phyloP scores from a whole-genome alignment of 2,329 filamentous ascomycete species.

The Microascus cirrosus region DNA sequence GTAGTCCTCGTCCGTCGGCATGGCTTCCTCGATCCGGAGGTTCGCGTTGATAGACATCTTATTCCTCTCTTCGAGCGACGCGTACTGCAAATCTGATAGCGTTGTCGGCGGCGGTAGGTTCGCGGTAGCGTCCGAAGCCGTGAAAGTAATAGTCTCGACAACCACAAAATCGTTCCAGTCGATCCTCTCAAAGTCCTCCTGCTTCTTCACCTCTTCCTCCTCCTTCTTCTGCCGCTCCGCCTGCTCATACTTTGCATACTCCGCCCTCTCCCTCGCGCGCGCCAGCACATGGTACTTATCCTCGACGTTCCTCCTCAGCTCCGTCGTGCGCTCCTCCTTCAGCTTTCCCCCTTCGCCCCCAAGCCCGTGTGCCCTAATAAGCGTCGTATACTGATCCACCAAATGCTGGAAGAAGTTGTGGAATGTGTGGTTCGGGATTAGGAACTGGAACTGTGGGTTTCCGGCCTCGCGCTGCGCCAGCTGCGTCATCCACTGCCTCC shows the following conservation, averaged over 20 bases:
- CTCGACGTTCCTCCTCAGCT: slow-evolving; percentile 62
- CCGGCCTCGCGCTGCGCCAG: slow-evolving; percentile 79
- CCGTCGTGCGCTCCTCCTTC: slow-evolving; percentile 59
- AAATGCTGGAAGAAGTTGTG: slow-evolving; percentile 92
- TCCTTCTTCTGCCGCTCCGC: slow-evolving; percentile 81
- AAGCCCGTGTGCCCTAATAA: slow-evolving; percentile 58
- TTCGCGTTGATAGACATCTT: slow-evolving; percentile 74
- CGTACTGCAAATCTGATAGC: slow-evolving; percentile 83
- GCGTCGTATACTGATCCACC: slow-evolving; percentile 83
- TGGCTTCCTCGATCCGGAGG: slow-evolving; percentile 85
- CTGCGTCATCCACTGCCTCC: slow-evolving; percentile 81
- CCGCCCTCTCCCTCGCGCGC: slow-evolving; percentile 73
- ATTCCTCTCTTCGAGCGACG: slow-evolving; percentile 90
- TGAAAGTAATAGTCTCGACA: slow-evolving; percentile 89
- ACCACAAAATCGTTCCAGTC: slow-evolving; percentile 98
- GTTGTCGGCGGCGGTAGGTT: slow-evolving; percentile 83
- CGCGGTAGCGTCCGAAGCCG: slow-evolving; percentile 73
- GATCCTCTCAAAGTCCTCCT: slow-evolving; percentile 66
- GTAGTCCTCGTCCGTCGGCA: slow-evolving; percentile 61
- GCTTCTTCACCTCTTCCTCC: slow-evolving; percentile 75
- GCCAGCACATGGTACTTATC: slow-evolving; percentile 74
- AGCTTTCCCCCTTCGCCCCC: slow-evolving; percentile 57
- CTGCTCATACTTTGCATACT: slow-evolving; percentile 78
- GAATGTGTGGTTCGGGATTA: slow-evolving; percentile 88
- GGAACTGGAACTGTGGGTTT: slow-evolving; percentile 93